These are phyloP conservation scores for Venturia asperata DNA, from an alignment of 2,329 filamentous ascomycete genomes.

Conservation along the genomic window DNA sequence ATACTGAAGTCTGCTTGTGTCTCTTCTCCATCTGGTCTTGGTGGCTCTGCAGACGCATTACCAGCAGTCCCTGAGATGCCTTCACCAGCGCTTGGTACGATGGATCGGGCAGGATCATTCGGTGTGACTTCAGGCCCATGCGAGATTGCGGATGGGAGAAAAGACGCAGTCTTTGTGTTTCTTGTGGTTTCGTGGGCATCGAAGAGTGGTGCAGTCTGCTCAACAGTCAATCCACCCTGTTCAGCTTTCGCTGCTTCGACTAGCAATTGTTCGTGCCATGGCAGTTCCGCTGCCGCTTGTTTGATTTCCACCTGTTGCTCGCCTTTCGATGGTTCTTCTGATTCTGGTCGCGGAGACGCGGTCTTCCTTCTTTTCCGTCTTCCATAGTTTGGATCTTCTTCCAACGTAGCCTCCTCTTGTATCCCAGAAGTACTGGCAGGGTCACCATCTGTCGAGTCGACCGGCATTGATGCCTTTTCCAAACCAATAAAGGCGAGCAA, in stretches of 20 bases:
- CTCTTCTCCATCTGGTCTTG: neutral
- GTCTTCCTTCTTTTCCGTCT: slow-evolving; percentile 18
- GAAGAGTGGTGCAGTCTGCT: neutral
- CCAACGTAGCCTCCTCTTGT: slow-evolving; percentile 5
- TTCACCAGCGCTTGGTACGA: neutral
- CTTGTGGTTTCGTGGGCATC: neutral
- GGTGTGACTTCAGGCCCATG: slow-evolving; percentile 36
- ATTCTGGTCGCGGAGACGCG: neutral
- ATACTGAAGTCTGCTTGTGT: neutral
- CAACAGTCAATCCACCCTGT: neutral
- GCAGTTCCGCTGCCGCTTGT: slow-evolving; percentile 13
- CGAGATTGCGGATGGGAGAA: slow-evolving; percentile 27
- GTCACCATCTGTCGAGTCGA: neutral
- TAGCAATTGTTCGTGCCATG: slow-evolving; percentile 30
- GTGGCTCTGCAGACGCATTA: neutral
- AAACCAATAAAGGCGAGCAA: neutral
- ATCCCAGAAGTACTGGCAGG: neutral
- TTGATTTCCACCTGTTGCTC: neutral
- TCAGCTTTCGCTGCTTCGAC: slow-evolving; percentile 23
- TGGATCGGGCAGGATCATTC: neutral
- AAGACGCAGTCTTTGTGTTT: slow-evolving; percentile 1
- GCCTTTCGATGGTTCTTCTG: neutral
- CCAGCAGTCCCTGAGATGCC: neutral
- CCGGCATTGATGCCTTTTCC: neutral
- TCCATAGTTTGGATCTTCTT: slow-evolving; percentile 13